Evolutionary conservation across 805 yeast genomes (phyloP).

Genomic region (Candida endomychidarum): DNA sequence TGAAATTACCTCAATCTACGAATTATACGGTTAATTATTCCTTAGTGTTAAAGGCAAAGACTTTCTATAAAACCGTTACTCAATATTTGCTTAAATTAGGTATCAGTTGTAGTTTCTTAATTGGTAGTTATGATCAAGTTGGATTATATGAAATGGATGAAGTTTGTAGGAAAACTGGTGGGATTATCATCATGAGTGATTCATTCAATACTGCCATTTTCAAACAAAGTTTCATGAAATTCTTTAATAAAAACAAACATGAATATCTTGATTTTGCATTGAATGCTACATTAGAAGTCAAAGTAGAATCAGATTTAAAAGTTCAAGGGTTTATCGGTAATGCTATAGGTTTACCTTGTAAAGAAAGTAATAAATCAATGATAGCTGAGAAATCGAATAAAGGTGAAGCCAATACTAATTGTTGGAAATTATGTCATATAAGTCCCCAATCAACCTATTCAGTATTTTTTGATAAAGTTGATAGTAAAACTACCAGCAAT

Average conservation of each 20-base stretch:
- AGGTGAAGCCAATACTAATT: conserved; percentile 18
- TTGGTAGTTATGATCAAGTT: conserved; percentile 94
- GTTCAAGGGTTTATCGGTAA: conserved; percentile 93
- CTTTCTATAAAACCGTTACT: conserved; percentile 71
- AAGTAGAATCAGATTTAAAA: conserved; percentile 84
- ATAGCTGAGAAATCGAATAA: conserved; percentile 8
- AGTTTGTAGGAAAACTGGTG: conserved; percentile 84
- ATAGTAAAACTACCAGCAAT: conserved; percentile 7
- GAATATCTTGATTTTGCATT: conserved; percentile 83
- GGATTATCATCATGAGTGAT: conserved; percentile 82
- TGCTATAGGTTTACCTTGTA: conserved; percentile 70
- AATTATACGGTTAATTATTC: conserved; percentile 16
- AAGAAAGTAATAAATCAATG: conserved; percentile 22
- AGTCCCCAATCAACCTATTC: conserved; percentile 90
- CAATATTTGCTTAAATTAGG: conserved; percentile 67
- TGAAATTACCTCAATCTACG: conserved; percentile 38
- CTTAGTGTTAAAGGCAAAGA: conserved; percentile 15
- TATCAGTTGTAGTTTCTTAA: conserved; percentile 85
- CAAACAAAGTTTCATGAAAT: conserved; percentile 85
- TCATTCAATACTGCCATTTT: conserved; percentile 93
- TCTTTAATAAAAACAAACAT: conserved; percentile 80
- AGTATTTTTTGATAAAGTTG: conserved; percentile 67
- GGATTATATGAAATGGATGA: conserved; percentile 94
- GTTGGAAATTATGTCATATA: conserved; percentile 65
- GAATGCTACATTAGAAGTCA: conserved; percentile 84